Evolutionary conservation across 495 filamentous ascomycete genomes (phyloP).

Genomic region (Neurospora sp.): DNA sequence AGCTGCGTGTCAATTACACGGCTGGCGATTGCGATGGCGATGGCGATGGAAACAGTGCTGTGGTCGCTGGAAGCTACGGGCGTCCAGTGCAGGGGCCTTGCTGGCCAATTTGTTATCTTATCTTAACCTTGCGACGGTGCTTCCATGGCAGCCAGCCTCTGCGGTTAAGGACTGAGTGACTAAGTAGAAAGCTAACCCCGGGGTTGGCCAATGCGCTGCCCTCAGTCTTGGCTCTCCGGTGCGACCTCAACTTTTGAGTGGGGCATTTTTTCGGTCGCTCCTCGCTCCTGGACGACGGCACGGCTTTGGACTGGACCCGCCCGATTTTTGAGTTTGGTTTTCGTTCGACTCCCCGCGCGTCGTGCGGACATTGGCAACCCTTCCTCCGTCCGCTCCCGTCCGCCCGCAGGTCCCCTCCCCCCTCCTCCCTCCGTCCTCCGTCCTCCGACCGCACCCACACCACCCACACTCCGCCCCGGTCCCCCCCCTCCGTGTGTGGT

Average conservation of each 20-base stretch:
- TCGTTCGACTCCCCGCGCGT: background rate
- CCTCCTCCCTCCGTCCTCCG: background rate
- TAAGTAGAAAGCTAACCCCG: background rate
- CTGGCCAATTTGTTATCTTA: constrained; percentile 21
- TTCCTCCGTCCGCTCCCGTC: background rate
- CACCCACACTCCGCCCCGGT: background rate
- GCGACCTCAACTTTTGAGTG: background rate
- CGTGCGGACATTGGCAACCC: background rate
- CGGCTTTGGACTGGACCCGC: background rate
- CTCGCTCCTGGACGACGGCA: background rate
- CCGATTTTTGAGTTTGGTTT: background rate
- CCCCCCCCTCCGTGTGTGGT: background rate
- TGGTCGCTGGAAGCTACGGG: background rate
- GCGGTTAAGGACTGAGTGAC: background rate
- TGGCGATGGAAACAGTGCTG: background rate
- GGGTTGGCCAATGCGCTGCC: background rate
- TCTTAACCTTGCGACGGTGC: constrained; percentile 6
- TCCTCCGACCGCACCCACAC: background rate
- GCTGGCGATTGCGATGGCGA: background rate
- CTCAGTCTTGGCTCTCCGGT: background rate
- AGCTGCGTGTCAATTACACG: background rate
- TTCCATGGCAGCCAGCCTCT: background rate
- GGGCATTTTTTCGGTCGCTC: background rate
- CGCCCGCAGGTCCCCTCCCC: background rate
- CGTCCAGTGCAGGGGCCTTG: constrained; percentile 4